Base-by-base conservation (phyloP, 78 protist species). In the Cavenderia fasciculata region DNA sequence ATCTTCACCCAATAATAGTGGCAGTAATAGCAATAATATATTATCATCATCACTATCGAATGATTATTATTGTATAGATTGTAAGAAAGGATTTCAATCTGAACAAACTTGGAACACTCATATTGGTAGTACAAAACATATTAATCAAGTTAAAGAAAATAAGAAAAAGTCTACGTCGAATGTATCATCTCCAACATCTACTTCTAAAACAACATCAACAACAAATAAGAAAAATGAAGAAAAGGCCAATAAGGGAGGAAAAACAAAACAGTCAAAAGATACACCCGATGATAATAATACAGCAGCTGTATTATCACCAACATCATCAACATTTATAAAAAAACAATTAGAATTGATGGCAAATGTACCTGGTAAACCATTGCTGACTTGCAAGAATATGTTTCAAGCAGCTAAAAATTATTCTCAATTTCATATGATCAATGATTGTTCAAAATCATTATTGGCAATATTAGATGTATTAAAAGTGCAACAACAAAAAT, bases 51-150 rank as follows among this genome's bases (percentile, higher is more conserved):
- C n/a, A n/a, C n/a, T n/a, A n/a, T n/a, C n/a, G n/a, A n/a, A 29
- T 44, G 54, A 59, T 11, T 79, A 47, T 38, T 65, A 47, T 51
- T 82, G 90, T 41, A 59, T 44, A 12, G 59, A 51, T 68, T 82
- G 90, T 82, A 82, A 82, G 21, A 82, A 82, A 16, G 43, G 54
- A 7, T 82, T 82, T 68, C 90, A 82, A 82, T 66, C 76, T n/a
- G 90, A 82, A 41, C 68, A 65, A 36, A 82, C 90, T 34, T 68
- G 74, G 78, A 82, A 65, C 34, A 61, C 73, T 4, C 90, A 82
- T 57, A 29, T 82, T 2, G 43, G 29, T 43, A 68, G 78, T 56
- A 57, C 52, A 14, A 82, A 82, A 57, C 90, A 82, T 57, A 54
- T 68, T 19, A 46, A 82, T 34, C 43, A 41, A 38, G 74, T 68